Base-by-base conservation (phyloP, 306 rosid species). In the Adenanthera pavonina region DNA sequence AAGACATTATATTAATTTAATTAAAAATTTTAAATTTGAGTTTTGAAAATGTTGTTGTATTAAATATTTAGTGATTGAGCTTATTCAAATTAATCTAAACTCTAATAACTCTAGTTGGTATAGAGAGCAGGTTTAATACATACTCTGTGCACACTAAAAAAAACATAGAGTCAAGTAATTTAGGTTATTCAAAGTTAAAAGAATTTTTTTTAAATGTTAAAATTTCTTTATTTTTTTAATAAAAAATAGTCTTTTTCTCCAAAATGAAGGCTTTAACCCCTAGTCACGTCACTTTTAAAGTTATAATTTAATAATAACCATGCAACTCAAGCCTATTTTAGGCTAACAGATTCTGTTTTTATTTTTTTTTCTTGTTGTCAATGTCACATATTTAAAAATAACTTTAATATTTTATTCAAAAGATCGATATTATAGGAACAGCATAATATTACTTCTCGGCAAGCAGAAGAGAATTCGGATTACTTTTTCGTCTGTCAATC, bases 401-500 rank as follows among this genome's bases (percentile, higher is more conserved):
- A 3, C 1, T 52, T 16, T 48, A 48, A 16, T 52, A 3, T 52
- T 16, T 52, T 14, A 52, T 7, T 5, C 5, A 5, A 52, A 52
- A 52, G 8, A 49, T 6, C 17, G 17, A 14, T 5, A 49, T 49
- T 49, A 13, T 49, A 49, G 30, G 30, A 49, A 49, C 16, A 3
- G 53, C 5, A 49, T 13, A 13, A 49, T 13, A 49, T 14, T 5
- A 12, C 53, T 49, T 49, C 56, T 51, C 7, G 14, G 56, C 56
- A 15, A 15, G n/a, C 19, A 15, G 56, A 14, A 51, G 34, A 8
- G 62, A 54, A 7, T 19, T 54, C 12, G 62, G 62, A 20, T 19
- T 56, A 19, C 40, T 75, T 75, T 82, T 69, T 65, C 53, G 64
- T 17, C 84, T 73, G 77, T 56, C 6, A 5, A 3, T 40, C 2